Evolutionary conservation across 2,329 filamentous ascomycete species (phyloP).

Genomic region (Penicillium palitans): DNA sequence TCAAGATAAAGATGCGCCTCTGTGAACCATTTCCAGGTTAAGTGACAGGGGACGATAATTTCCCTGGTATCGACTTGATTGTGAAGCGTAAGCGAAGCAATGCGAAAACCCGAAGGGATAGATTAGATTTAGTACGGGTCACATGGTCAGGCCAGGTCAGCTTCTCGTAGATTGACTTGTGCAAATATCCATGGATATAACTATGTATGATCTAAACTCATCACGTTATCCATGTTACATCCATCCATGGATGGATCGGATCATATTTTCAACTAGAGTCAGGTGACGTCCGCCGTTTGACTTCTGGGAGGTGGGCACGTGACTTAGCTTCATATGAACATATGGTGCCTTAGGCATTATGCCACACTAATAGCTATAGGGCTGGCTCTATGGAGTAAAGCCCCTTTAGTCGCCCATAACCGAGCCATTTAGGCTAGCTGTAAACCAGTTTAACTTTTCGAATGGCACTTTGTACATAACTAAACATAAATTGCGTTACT

Average conservation of each 20-base stretch:
- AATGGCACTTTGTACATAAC: no score
- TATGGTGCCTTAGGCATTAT: background rate
- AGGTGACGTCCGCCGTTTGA: background rate
- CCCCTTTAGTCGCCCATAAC: no score
- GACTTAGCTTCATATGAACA: no score
- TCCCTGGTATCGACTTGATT: background rate
- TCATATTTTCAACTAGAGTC: no score
- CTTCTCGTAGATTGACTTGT: background rate
- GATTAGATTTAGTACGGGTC: background rate
- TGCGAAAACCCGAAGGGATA: no score
- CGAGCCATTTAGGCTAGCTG: no score
- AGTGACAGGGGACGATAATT: slow-evolving; percentile 18
- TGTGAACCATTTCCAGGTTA: slow-evolving; percentile 17
- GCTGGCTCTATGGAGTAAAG: no score
- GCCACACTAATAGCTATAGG: no score
- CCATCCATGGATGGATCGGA: no score
- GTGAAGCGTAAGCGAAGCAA: no score
- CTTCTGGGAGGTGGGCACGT: background rate
- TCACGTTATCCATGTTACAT: no score
- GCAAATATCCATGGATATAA: background rate
- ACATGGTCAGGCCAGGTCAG: background rate
- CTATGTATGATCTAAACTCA: no score
- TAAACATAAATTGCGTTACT: background rate
- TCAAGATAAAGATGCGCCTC: background rate
- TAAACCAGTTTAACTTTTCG: background rate